phyloP scores from a whole-genome alignment of 1,139 yeast species.

The Spathaspora sp. region DNA sequence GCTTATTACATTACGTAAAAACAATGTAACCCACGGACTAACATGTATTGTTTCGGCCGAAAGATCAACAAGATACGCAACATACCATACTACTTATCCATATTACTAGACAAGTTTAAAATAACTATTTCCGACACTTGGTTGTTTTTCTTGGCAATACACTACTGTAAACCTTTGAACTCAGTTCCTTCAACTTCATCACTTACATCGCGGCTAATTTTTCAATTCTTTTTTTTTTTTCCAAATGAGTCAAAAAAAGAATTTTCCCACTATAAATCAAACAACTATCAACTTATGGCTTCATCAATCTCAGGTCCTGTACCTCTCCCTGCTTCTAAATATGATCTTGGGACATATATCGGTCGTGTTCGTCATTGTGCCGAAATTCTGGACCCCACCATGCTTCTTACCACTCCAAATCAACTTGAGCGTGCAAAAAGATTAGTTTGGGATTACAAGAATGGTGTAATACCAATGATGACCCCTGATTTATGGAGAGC shows the following conservation, averaged over 20 bases:
- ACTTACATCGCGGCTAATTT: background rate
- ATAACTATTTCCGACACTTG: no score
- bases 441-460: slow-evolving; percentile 67
- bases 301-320: slow-evolving; percentile 83
- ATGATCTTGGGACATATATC: slow-evolving; percentile 79
- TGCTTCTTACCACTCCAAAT: slow-evolving; percentile 68
- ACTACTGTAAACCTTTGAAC: no score
- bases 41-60: no score
- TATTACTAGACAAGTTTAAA: no score
- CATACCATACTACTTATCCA: no score
- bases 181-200: no score
- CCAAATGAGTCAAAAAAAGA: background rate
- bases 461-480: slow-evolving; percentile 62
- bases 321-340: slow-evolving; percentile 72
- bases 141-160: no score
- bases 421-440: slow-evolving; percentile 67
- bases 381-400: slow-evolving; percentile 87
- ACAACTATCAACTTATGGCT: slow-evolving; percentile 55
- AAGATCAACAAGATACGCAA: no score
- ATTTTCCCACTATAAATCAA: background rate
- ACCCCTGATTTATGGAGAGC: slow-evolving; percentile 89
- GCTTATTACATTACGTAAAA: no score
- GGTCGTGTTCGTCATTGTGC: slow-evolving; percentile 95
- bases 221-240: background rate
- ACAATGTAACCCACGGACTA: no score